Conservation (phyloP, 1,284 basidiomycete genomes). For the Rhodotorula sp. region DNA sequence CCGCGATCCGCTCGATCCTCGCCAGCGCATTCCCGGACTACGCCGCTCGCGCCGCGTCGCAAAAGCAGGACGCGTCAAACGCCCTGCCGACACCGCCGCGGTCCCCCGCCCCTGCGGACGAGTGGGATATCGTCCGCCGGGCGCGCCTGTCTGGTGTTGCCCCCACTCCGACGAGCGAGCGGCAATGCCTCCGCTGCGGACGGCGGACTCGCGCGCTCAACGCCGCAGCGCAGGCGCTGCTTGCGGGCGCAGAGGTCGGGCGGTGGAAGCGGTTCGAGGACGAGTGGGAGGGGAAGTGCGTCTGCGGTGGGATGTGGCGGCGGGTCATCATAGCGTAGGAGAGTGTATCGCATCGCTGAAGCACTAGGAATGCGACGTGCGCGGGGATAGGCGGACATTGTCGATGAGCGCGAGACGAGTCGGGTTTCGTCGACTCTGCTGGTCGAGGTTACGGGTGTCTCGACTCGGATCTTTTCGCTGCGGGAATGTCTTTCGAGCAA, state of each 20-base stretch:
- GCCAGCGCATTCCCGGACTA: background rate
- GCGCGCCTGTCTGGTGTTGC: background rate
- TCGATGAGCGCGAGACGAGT: too few relatives aligned
- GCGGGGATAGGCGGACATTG: too few relatives aligned
- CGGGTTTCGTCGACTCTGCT: too few relatives aligned
- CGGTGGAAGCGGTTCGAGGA: constrained; percentile 11
- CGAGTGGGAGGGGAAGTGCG: constrained; percentile 18
- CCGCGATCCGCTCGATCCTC: background rate
- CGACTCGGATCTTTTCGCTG: too few relatives aligned
- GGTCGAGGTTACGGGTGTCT: too few relatives aligned
- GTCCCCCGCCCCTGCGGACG: background rate
- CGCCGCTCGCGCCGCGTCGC: too few relatives aligned
- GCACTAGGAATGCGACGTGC: too few relatives aligned
- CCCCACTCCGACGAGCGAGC: background rate
- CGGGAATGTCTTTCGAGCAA: too few relatives aligned
- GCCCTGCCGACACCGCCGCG: constrained; percentile 4
- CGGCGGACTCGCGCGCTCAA: background rate
- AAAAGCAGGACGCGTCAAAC: too few relatives aligned
- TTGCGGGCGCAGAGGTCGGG: background rate
- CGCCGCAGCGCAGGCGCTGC: background rate
- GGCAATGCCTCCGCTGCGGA: constrained; percentile 19
- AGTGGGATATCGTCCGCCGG: constrained; percentile 13
- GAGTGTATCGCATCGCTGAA: too few relatives aligned
- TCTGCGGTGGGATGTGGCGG: constrained; percentile 23
- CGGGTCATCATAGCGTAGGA: too few relatives aligned